phyloP scores from a whole-genome alignment of 2,329 filamentous ascomycete genomes.

The Raffaelea deltoideospora region DNA sequence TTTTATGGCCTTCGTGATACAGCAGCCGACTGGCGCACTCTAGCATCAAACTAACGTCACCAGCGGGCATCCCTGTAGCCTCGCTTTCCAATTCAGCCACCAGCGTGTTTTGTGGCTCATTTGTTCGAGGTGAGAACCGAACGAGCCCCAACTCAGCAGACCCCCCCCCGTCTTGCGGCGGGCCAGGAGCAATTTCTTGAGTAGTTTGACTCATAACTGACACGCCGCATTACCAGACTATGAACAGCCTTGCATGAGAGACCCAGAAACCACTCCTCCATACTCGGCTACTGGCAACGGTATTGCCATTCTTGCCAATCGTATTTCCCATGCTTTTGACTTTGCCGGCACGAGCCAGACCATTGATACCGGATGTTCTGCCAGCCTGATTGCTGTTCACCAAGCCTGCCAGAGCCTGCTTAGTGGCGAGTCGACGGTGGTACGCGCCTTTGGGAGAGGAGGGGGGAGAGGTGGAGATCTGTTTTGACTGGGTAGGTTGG shows the following conservation, averaged over 20 bases:
- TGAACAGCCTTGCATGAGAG: conserved; percentile 32
- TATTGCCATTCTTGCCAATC: conserved; percentile 37
- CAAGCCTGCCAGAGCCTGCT: conserved; percentile 34
- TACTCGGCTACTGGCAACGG: conserved; percentile 38
- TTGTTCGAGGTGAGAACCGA: conserved; percentile 33
- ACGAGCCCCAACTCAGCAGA: too few species aligned
- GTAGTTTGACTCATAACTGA: background rate
- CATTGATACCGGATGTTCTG: conserved; percentile 44
- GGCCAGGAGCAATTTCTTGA: too few species aligned
- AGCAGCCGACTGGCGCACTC: too few species aligned
- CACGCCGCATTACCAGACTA: conserved; percentile 25
- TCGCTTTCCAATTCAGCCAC: conserved; percentile 27
- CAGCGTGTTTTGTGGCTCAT: conserved; percentile 34
- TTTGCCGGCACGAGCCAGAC: conserved; percentile 40
- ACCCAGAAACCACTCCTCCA: conserved; percentile 32
- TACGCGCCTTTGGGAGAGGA: too few species aligned
- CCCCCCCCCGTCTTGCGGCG: background rate
- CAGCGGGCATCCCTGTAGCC: conserved; percentile 28
- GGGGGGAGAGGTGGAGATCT: too few species aligned
- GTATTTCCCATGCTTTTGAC: conserved; percentile 40
- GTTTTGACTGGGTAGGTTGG: too few species aligned
- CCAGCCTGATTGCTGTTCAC: conserved; percentile 37
- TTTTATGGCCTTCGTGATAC: background rate
- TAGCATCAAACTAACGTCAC: background rate
- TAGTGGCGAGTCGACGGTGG: conserved; percentile 26